phyloP scores from a whole-genome alignment of 306 rosid species.

The barrel medic (Medicago truncatula) region DNA sequence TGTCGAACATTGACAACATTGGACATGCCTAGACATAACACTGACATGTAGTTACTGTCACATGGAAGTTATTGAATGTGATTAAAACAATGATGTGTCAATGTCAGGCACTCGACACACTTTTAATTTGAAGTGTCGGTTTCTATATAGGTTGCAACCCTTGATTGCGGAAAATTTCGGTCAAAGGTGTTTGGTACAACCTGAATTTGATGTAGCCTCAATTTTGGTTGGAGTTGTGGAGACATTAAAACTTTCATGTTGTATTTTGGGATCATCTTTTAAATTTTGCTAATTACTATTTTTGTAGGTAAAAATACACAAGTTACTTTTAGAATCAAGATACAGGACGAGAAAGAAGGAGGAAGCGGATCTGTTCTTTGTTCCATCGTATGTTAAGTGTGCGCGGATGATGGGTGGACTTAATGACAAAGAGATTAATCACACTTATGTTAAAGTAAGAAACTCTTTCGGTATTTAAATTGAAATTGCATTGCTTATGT shows the following conservation, averaged over 20 bases:
- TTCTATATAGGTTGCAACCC: neutral
- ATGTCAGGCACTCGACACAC: neutral
- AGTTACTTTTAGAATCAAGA: conserved; percentile 66
- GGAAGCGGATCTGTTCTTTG: conserved; percentile 92
- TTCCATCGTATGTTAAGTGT: conserved; percentile 87
- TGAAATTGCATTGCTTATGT: conserved; percentile 14
- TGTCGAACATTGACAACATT: no score
- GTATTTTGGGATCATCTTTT: neutral
- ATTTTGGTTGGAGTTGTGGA: neutral
- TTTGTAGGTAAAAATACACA: conserved; percentile 91
- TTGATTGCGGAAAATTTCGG: neutral
- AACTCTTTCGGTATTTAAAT: conserved; percentile 4
- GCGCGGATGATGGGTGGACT: conserved; percentile 93
- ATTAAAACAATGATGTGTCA: no score
- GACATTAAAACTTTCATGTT: neutral
- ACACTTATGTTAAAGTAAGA: conserved; percentile 68
- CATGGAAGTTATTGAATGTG: neutral
- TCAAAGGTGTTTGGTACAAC: neutral
- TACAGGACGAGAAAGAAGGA: conserved; percentile 76
- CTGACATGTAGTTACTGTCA: no score
- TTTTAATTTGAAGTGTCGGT: neutral
- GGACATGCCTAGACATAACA: no score
- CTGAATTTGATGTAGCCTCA: neutral
- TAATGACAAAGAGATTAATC: conserved; percentile 81
- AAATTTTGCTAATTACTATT: neutral